Percentiles rank a stretch among this genome's conserved stretches.
phyloP scores from a whole-genome alignment of 257 asterid genomes.

The Orobanche coerulescens region DNA sequence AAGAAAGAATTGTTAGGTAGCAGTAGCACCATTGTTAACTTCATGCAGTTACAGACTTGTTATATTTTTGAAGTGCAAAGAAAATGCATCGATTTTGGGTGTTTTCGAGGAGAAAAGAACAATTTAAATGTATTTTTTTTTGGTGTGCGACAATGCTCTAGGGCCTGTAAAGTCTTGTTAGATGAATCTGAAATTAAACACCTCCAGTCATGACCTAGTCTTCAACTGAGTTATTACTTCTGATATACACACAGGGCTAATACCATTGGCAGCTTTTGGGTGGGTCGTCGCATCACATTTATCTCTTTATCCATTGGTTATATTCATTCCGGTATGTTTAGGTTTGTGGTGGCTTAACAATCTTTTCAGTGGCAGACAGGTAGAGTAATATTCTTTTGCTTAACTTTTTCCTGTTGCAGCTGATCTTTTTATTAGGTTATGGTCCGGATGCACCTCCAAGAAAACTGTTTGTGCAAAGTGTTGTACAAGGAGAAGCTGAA shows the following conservation, averaged over 20 bases:
- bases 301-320: conserved; percentile 72
- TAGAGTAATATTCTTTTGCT: conserved; percentile 7
- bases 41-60: neutral
- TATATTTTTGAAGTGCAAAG: no score
- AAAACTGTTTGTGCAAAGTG: conserved; percentile 45
- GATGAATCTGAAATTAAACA: conserved; percentile 15
- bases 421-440: conserved; percentile 61
- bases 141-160: neutral
- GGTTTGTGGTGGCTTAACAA: conserved; percentile 1
- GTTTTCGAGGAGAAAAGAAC: neutral
- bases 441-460: conserved; percentile 87
- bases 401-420: conserved; percentile 33
- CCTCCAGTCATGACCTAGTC: neutral
- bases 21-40: no score
- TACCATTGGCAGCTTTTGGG: conserved; percentile 90
- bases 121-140: neutral
- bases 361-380: conserved; percentile 1
- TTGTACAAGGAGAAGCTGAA: conserved; percentile 31
- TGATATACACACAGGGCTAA: conserved; percentile 45
- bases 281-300: conserved; percentile 91
- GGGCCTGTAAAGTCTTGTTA: conserved; percentile 6
- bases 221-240: conserved; percentile 21
- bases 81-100: neutral
- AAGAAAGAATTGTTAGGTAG: no score
- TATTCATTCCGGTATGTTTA: conserved; percentile 73